These are phyloP conservation scores for Gossypium schwendimanii DNA, from an alignment of 441 rosid genomes.

Conservation along the genomic window DNA sequence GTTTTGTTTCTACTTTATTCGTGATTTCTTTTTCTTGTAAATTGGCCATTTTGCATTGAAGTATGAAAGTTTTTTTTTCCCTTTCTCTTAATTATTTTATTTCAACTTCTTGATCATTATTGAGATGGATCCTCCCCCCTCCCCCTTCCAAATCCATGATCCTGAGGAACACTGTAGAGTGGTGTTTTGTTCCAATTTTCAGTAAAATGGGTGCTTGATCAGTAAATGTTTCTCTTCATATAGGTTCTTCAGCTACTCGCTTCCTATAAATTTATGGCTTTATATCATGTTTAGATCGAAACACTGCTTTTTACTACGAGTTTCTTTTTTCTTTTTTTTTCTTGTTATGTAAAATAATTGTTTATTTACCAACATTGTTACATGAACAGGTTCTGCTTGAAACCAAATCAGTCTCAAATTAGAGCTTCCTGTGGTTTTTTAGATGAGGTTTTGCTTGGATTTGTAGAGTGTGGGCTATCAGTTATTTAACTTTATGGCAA, in stretches of 20 bases:
- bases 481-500: slow-evolving; percentile 23
- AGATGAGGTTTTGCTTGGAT: background rate
- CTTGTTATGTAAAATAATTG: background rate
- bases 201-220: background rate
- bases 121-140: background rate
- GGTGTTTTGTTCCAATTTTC: background rate
- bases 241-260: background rate
- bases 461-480: background rate
- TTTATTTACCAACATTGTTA: background rate
- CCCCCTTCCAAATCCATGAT: background rate
- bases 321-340: background rate
- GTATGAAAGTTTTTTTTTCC: no score
- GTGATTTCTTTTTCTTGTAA: background rate
- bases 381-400: slow-evolving; percentile 1
- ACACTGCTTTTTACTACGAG: background rate
- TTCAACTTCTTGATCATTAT: background rate
- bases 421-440: slow-evolving; percentile 6
- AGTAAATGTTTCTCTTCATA: background rate
- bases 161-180: background rate
- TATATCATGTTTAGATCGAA: background rate
- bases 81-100: background rate
- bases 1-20: background rate
- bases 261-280: background rate
- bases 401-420: background rate
- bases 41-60: background rate